Evolutionary conservation across 2,329 filamentous ascomycete species (phyloP).

Genomic region (Pseudogymnoascus sp.): DNA sequence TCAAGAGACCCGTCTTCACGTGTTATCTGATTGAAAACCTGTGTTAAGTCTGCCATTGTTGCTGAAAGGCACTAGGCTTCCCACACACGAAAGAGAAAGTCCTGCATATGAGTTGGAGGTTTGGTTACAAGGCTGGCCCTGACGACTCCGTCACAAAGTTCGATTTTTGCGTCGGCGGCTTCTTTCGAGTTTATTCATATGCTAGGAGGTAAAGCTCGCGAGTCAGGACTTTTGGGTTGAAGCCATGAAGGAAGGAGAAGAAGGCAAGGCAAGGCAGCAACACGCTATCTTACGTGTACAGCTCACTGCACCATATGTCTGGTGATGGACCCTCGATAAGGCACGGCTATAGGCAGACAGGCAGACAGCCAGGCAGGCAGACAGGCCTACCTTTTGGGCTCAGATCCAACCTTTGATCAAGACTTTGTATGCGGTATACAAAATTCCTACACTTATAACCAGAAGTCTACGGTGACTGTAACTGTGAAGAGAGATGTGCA

Average conservation of each 20-base stretch:
- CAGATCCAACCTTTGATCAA: not conserved
- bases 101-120: slow-evolving; percentile 7
- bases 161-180: not conserved
- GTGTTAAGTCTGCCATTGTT: slow-evolving; percentile 11
- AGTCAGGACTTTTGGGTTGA: not conserved
- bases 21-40: slow-evolving; percentile 12
- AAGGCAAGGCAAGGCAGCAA: not conserved
- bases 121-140: not conserved
- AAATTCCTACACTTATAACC: not conserved
- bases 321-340: not conserved
- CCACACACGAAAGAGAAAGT: slow-evolving; percentile 11
- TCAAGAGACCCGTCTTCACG: slow-evolving; percentile 14
- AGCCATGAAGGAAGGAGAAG: not conserved
- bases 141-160: not conserved
- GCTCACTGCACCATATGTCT: not conserved
- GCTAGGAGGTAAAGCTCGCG: not conserved
- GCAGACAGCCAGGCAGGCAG: not conserved
- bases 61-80: slow-evolving; percentile 11
- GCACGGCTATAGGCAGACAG: not conserved
- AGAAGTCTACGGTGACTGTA: not conserved
- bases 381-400: not conserved
- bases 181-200: not conserved
- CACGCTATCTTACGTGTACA: slow-evolving; percentile 1
- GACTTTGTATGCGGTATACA: not conserved
- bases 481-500: not conserved